Conservation (phyloP, 2,329 filamentous ascomycete species). For the Aspergillus quadricinctus region DNA sequence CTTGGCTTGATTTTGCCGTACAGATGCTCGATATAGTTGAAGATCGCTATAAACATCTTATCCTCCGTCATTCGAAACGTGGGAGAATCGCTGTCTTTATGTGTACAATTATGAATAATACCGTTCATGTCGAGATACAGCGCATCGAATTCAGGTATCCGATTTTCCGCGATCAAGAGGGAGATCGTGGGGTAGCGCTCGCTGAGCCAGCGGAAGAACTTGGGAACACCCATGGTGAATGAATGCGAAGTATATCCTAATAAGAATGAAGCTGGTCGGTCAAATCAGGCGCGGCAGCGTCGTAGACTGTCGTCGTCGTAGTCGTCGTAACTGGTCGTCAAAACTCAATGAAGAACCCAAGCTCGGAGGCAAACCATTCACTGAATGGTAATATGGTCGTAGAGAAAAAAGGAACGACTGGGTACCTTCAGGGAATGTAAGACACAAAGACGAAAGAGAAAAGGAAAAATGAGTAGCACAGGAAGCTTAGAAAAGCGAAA, state of each 20-base stretch:
- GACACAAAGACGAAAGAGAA: constrained; percentile 13
- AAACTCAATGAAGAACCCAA: constrained; percentile 17
- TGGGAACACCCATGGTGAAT: constrained; percentile 63
- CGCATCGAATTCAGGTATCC: constrained; percentile 98
- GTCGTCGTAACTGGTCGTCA: constrained; percentile 8
- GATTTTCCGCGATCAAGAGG: constrained; percentile 95
- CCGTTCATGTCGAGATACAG: constrained; percentile 92
- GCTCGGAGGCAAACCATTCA: constrained; percentile 14
- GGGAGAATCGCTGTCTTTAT: constrained; percentile 89
- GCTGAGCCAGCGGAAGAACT: constrained; percentile 98
- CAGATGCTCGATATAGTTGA: constrained; percentile 98
- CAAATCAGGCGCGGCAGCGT: constrained; percentile 1
- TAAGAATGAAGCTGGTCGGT: constrained; percentile 8
- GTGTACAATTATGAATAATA: constrained; percentile 99
- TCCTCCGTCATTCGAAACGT: constrained; percentile 93
- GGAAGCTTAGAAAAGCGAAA: constrained; percentile 6
- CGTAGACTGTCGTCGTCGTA: constrained; percentile 15
- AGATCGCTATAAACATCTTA: constrained; percentile 99
- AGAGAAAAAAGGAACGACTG: constrained; percentile 14
- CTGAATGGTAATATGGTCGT: constrained; percentile 10
- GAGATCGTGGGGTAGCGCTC: constrained; percentile 98
- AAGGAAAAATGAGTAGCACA: constrained; percentile 7
- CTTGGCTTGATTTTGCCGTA: constrained; percentile 99
- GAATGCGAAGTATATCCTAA: constrained; percentile 6
- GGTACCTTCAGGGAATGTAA: constrained; percentile 16